These are phyloP conservation scores for Puccinia triticina DNA, from an alignment of 1,284 basidiomycete species.

Conservation along the genomic window DNA sequence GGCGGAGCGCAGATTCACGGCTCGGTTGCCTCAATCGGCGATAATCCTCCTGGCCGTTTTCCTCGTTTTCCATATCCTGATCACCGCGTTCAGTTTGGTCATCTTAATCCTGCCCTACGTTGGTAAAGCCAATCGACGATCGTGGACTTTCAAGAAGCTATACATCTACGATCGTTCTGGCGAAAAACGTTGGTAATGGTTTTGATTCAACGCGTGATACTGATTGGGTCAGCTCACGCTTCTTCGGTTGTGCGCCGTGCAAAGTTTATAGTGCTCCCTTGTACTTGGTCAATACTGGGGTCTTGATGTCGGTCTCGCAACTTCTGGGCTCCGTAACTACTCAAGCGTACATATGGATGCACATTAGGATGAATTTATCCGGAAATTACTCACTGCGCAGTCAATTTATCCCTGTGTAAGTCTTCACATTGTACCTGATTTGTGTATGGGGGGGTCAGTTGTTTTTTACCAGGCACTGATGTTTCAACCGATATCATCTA, in stretches of 20 bases:
- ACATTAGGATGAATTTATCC: slow-evolving; percentile 6
- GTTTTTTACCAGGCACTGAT: neutral
- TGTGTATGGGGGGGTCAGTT: too few relatives aligned
- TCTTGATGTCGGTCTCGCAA: slow-evolving; percentile 1
- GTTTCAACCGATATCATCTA: neutral
- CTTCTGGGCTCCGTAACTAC: slow-evolving; percentile 1
- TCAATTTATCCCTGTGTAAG: slow-evolving; percentile 10
- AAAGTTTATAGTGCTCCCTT: slow-evolving; percentile 14
- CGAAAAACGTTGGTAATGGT: neutral
- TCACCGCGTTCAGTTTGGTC: slow-evolving; percentile 11
- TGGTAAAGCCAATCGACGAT: neutral
- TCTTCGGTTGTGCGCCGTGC: neutral
- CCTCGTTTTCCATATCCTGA: neutral
- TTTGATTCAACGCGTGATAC: neutral
- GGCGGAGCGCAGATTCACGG: neutral
- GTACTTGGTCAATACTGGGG: slow-evolving; percentile 10
- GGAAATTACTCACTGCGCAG: neutral
- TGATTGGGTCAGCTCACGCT: neutral
- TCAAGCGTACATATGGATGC: slow-evolving; percentile 26
- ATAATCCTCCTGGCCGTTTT: neutral
- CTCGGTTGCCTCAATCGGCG: neutral
- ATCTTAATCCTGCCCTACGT: neutral
- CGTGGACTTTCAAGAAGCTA: neutral
- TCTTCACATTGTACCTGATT: neutral
- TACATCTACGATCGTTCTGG: slow-evolving; percentile 4